phyloP scores from a whole-genome alignment of 495 filamentous ascomycete genomes.

The Aspergillus diversus region DNA sequence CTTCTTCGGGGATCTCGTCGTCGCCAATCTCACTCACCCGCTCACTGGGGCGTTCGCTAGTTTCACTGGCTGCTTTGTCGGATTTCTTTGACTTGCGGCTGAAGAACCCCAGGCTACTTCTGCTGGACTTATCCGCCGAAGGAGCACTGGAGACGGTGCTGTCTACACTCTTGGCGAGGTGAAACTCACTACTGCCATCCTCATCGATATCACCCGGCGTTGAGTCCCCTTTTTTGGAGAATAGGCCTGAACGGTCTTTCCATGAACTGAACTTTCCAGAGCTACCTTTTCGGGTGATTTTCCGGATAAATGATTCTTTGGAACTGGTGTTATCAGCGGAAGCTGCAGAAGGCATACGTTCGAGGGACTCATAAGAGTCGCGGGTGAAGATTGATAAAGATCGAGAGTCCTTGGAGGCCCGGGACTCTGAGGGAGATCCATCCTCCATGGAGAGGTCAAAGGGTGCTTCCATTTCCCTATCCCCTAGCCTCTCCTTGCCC shows the following conservation, averaged over 20 bases:
- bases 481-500: constrained; percentile 39
- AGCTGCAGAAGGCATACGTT: constrained; percentile 66
- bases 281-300: constrained; percentile 78
- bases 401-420: constrained; percentile 63
- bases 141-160: constrained; percentile 47
- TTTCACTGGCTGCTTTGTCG: constrained; percentile 49
- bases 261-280: constrained; percentile 80
- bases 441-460: constrained; percentile 51
- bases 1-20: constrained; percentile 45
- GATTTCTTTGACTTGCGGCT: constrained; percentile 53
- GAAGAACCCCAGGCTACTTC: constrained; percentile 54
- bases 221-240: constrained; percentile 65
- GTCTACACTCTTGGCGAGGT: constrained; percentile 53
- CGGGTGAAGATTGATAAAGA: constrained; percentile 65
- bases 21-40: constrained; percentile 52
- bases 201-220: constrained; percentile 55
- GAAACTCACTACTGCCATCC: constrained; percentile 46
- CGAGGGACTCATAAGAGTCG: constrained; percentile 77
- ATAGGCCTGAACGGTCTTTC: constrained; percentile 64
- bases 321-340: constrained; percentile 62
- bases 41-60: constrained; percentile 52
- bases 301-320: constrained; percentile 68
- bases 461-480: constrained; percentile 35
- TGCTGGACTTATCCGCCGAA: constrained; percentile 49
- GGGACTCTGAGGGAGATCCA: constrained; percentile 63